Conservation (phyloP, 1,139 yeast species). For the Taphrina deformans region DNA sequence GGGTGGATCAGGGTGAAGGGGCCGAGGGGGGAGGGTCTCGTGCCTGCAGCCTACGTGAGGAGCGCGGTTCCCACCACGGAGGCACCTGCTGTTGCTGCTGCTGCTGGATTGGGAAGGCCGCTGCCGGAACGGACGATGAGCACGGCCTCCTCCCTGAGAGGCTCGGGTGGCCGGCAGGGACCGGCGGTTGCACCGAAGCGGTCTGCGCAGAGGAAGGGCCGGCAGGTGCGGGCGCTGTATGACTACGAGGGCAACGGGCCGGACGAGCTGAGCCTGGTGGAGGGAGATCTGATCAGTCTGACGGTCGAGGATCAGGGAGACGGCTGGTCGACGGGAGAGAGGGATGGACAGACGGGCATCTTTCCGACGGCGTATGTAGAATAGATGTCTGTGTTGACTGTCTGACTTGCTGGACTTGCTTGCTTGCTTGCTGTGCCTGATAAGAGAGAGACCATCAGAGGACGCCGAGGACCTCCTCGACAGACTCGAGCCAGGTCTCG, state of each 20-base stretch:
- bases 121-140: neutral
- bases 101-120: neutral
- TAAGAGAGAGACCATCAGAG: no score
- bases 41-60: constrained; percentile 82
- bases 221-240: constrained; percentile 71
- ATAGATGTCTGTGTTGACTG: no score
- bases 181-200: constrained; percentile 83
- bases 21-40: constrained; percentile 63
- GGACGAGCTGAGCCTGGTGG: constrained; percentile 70
- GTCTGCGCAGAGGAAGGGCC: constrained; percentile 59
- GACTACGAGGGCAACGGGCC: constrained; percentile 80
- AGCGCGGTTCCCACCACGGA: constrained; percentile 43
- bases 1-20: constrained; percentile 77
- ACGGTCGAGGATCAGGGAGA: constrained; percentile 76
- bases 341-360: constrained; percentile 32
- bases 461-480: constrained; percentile 12
- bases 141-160: constrained; percentile 37
- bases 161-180: constrained; percentile 55
- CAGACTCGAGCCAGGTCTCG: constrained; percentile 17
- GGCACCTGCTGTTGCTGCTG: constrained; percentile 1
- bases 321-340: constrained; percentile 92
- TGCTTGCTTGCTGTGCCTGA: no score
- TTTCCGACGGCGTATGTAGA: constrained; percentile 37
- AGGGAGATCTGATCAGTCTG: constrained; percentile 74
- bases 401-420: no score